Conservation (phyloP, 345 rosid species). For the Abelmoschus esculentus region DNA sequence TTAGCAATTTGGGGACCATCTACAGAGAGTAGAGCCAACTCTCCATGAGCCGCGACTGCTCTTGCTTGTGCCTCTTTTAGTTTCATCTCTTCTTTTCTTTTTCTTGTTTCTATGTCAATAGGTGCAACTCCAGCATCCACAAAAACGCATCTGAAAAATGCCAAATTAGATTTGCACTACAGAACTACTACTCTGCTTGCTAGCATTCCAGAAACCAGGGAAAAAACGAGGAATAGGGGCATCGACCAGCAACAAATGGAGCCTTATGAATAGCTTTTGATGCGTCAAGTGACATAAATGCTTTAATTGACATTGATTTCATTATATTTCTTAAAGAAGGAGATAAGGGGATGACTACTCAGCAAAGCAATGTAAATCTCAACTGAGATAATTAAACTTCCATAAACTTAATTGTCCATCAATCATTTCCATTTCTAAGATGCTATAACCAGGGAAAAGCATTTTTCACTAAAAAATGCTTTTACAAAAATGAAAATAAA, state of each 20-base stretch:
- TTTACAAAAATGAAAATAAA: background rate
- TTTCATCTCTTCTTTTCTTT: constrained; percentile 85
- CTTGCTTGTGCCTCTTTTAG: constrained; percentile 76
- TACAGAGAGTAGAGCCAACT: constrained; percentile 80
- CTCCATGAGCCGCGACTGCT: constrained; percentile 93
- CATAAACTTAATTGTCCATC: background rate
- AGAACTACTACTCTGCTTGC: background rate
- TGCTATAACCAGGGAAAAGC: no score
- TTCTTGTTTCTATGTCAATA: constrained; percentile 81
- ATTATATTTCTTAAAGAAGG: background rate
- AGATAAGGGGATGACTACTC: background rate
- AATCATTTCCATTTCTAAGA: no score
- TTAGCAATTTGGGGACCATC: constrained; percentile 53
- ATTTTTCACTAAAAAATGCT: background rate
- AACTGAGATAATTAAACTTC: background rate
- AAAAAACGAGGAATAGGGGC: background rate
- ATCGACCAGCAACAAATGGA: background rate
- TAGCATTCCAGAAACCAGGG: background rate
- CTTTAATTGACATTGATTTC: background rate
- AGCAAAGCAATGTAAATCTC: background rate
- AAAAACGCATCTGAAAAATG: constrained; percentile 72
- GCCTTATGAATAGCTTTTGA: background rate
- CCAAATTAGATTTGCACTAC: background rate
- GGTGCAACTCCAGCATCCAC: constrained; percentile 96
- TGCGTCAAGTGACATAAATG: background rate